These are phyloP conservation scores for Podospora pseudocomata DNA, from an alignment of 495 filamentous ascomycete genomes.

Conservation along the genomic window DNA sequence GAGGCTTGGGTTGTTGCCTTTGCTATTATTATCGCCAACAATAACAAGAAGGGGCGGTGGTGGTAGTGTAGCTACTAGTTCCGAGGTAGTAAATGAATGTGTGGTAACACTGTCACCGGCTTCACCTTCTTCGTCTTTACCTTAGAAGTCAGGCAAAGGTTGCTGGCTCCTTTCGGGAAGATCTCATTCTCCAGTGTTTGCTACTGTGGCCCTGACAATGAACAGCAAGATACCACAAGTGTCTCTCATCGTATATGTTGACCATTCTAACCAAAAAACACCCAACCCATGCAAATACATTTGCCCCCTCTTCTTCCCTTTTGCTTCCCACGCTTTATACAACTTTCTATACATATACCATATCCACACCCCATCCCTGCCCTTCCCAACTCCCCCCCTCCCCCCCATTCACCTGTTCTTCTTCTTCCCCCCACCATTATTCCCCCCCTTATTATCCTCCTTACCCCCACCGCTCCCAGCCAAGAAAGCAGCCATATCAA, in stretches of 20 bases:
- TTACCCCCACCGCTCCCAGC: constrained; percentile 45
- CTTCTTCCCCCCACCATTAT: constrained; percentile 19
- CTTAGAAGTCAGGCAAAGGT: no score
- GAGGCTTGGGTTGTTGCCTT: no score
- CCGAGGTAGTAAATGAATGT: no score
- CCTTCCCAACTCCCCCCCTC: not conserved
- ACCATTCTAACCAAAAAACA: not conserved
- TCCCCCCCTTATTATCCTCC: constrained; percentile 25
- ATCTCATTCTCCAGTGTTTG: no score
- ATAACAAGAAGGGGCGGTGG: no score
- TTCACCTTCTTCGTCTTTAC: no score
- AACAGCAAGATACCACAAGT: not conserved
- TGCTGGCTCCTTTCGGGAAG: no score
- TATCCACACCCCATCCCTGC: not conserved
- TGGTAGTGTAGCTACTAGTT: no score
- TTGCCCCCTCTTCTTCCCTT: not conserved
- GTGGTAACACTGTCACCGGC: no score
- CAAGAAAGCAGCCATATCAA: constrained; percentile 85
- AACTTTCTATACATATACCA: not conserved
- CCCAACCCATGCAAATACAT: not conserved
- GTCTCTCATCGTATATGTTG: not conserved
- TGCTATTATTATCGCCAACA: no score
- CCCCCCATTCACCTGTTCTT: constrained; percentile 20
- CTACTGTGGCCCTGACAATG: no score
- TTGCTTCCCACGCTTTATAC: not conserved